Conservation (phyloP, 139 green algal genomes). For the Picochlorum sp. region DNA sequence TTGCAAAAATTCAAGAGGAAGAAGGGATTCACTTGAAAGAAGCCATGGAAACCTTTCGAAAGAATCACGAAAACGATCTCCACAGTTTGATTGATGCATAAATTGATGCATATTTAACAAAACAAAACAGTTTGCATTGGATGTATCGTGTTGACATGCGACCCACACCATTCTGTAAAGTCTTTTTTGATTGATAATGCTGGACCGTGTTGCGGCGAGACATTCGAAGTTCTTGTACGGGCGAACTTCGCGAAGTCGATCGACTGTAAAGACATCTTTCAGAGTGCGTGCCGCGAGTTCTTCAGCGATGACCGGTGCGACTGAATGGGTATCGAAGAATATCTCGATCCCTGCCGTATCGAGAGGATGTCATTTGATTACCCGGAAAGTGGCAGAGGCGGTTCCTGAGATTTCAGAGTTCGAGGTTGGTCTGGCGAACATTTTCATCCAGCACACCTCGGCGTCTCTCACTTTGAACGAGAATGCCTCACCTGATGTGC, state of each 20-base stretch:
- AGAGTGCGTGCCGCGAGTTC: too few relatives aligned
- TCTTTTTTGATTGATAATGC: too few relatives aligned
- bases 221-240: too few relatives aligned
- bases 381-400: conserved; percentile 38
- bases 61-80: conserved; percentile 1
- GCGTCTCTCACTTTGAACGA: conserved; percentile 66
- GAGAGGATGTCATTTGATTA: conserved; percentile 67
- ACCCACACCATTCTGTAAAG: too few relatives aligned
- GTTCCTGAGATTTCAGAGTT: conserved; percentile 43
- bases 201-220: too few relatives aligned
- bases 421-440: conserved; percentile 60
- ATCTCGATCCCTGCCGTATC: conserved; percentile 33
- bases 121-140: too few relatives aligned
- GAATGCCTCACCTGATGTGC: conserved; percentile 45
- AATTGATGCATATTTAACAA: too few relatives aligned
- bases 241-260: too few relatives aligned
- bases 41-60: conserved; percentile 11
- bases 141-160: too few relatives aligned
- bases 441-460: conserved; percentile 70
- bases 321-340: conserved; percentile 31
- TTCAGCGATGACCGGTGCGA: neutral
- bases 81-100: too few relatives aligned
- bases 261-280: too few relatives aligned
- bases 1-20: conserved; percentile 5
- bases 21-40: conserved; percentile 21